Evolutionary conservation across 768 basidiomycete species (phyloP).

Genomic region (Leccinum longicurvipes): DNA sequence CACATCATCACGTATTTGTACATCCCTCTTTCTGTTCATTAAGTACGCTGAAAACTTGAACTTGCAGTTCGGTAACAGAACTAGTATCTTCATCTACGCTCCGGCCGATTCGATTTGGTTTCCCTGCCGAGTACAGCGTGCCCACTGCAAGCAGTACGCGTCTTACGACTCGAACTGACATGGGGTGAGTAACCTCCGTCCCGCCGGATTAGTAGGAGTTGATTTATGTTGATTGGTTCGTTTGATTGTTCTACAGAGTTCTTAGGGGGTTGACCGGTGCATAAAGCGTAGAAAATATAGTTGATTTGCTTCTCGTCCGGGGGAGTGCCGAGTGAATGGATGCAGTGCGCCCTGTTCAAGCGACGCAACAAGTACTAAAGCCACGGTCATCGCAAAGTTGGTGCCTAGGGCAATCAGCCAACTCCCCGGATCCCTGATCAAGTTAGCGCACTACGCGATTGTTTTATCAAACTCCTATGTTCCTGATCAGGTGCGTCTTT

Average conservation of each 20-base stretch:
- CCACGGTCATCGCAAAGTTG: not conserved
- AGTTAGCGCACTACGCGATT: not conserved
- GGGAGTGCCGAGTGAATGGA: not conserved
- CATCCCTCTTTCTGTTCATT: no score
- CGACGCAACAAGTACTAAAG: not conserved
- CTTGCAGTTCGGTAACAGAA: not conserved
- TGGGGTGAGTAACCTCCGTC: not conserved
- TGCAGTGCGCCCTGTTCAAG: not conserved
- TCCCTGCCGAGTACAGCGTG: not conserved
- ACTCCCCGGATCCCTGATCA: not conserved
- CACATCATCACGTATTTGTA: no score
- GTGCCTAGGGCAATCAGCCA: not conserved
- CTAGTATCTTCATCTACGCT: not conserved
- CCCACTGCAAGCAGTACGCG: no score
- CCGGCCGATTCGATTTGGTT: not conserved
- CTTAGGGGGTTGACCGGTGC: not conserved
- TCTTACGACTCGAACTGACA: no score
- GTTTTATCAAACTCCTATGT: not conserved
- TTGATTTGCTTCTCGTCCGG: not conserved
- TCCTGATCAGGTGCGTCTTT: not conserved
- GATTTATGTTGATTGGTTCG: no score
- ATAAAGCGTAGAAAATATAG: not conserved
- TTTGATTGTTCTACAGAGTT: not conserved
- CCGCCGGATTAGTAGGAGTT: not conserved
- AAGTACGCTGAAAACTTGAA: no score